Percentiles rank a stretch among this genome's conserved stretches.
phyloP scores from a whole-genome alignment of 2,329 filamentous ascomycete genomes.

The Dendryphion nanum region DNA sequence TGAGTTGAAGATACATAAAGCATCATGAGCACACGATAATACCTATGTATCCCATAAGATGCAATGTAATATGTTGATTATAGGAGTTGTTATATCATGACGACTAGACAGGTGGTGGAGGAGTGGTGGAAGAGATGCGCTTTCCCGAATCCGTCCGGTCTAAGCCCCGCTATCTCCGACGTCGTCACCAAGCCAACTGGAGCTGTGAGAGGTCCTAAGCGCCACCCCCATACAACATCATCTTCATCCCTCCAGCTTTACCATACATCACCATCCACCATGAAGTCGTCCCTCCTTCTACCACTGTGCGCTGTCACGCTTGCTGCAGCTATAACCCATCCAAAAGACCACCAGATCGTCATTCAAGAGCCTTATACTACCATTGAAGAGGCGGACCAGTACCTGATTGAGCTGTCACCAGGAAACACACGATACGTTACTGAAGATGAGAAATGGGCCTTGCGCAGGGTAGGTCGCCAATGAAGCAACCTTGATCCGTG shows the following conservation, averaged over 20 bases:
- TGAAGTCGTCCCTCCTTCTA: conserved; percentile 35
- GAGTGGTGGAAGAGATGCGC: conserved; percentile 6
- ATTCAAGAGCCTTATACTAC: conserved; percentile 27
- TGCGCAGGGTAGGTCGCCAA: conserved; percentile 66
- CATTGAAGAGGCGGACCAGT: conserved; percentile 31
- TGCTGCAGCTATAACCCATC: conserved; percentile 24
- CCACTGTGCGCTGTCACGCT: conserved; percentile 31
- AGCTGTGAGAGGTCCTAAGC: conserved; percentile 4
- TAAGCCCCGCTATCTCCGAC: conserved; percentile 16
- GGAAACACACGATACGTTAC: conserved; percentile 84
- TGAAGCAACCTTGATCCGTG: neutral
- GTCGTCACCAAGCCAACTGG: conserved; percentile 23
- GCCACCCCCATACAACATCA: conserved; percentile 7
- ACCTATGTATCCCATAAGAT: too few relatives aligned
- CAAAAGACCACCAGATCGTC: conserved; percentile 26
- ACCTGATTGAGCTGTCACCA: conserved; percentile 78
- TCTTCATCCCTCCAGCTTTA: conserved; percentile 5
- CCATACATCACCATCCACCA: conserved; percentile 12
- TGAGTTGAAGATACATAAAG: too few relatives aligned
- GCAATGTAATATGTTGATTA: too few relatives aligned
- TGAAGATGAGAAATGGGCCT: conserved; percentile 91
- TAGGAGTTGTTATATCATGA: too few relatives aligned
- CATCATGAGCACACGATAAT: too few relatives aligned
- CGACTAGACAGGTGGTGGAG: too few relatives aligned
- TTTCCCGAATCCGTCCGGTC: conserved; percentile 4